Base-by-base conservation (phyloP, 1,139 yeast species). In the Kodamaea derodonti region DNA sequence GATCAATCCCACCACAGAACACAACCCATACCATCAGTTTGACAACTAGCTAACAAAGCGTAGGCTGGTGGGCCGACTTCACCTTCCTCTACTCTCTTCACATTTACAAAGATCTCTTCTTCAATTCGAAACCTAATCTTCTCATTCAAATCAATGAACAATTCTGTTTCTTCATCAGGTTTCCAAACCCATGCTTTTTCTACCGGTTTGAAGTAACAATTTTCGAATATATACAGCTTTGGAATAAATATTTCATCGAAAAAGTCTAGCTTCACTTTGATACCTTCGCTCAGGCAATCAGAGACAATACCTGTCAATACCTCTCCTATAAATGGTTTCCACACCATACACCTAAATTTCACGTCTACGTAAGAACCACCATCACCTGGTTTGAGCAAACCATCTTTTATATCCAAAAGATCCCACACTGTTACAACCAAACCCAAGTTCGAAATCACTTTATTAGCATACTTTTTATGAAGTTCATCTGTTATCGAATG, bases 181-280 rank as follows among this genome's bases (percentile, higher is more conserved):
- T 69, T 65, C 98, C 98, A 92, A 29, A 90, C 80, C 98, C 98
- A 92, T 3, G 96, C 96, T 51, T 81, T 85, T 46, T 94, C 98
- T 31, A 73, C 77, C 2, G 77, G 72, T 24, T 76, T 73, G 54
- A 75, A 92, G 41, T 65, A 69, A 53, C 94, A 79, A 33, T 80
- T 78, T 54, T 90, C 97, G 56, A 90, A 92, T 32, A 92, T 61
- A 62, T 83, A 72, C 36, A 78, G 70, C 47, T 80, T 80, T 4
- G 97, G 97, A 38, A 92, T 84, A 56, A 85, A 84, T 16, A 94
- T 82, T 53, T 92, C 97, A 56, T 88, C 92, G 54, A 92, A 92
- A 55, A 92, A 85, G 42, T 85, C 95, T 70, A 87, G 70, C 45
- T 80, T 76, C 27, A 86, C 80, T 52, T 84, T 84, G 41, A 92